phyloP scores from a whole-genome alignment of 2,329 filamentous ascomycete species.

The Elsinoe fawcettii region DNA sequence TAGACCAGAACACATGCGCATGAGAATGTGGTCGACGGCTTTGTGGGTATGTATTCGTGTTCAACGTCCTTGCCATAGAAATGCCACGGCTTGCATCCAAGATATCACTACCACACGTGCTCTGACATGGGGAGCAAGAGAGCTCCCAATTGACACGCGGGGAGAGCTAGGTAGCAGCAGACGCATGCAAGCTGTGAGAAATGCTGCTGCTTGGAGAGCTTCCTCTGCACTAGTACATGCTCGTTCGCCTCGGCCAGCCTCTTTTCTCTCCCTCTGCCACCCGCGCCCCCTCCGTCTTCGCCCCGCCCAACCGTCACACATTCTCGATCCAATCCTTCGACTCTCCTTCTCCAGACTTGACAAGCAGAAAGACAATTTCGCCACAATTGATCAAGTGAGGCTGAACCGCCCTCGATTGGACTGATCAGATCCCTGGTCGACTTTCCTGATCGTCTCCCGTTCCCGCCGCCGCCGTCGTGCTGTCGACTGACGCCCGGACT shows the following conservation, averaged over 20 bases:
- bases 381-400: constrained; percentile 6
- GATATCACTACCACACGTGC: not conserved
- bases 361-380: not conserved
- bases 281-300: not conserved
- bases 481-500: not conserved
- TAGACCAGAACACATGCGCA: no score
- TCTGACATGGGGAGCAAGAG: not conserved
- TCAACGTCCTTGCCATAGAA: not conserved
- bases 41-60: not conserved
- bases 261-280: not conserved
- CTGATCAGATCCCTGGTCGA: not conserved
- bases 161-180: not conserved
- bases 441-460: constrained; percentile 8
- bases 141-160: not conserved
- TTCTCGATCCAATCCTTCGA: not conserved
- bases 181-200: not conserved
- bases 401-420: not conserved
- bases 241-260: not conserved
- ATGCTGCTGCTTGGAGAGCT: not conserved
- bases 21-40: no score
- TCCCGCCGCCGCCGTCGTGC: not conserved
- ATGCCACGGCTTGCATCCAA: not conserved
- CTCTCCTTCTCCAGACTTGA: not conserved
- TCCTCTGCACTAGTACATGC: not conserved
- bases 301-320: constrained; percentile 2